phyloP scores from a whole-genome alignment of 2,329 filamentous ascomycete genomes.

The Apiospora malaysiana region DNA sequence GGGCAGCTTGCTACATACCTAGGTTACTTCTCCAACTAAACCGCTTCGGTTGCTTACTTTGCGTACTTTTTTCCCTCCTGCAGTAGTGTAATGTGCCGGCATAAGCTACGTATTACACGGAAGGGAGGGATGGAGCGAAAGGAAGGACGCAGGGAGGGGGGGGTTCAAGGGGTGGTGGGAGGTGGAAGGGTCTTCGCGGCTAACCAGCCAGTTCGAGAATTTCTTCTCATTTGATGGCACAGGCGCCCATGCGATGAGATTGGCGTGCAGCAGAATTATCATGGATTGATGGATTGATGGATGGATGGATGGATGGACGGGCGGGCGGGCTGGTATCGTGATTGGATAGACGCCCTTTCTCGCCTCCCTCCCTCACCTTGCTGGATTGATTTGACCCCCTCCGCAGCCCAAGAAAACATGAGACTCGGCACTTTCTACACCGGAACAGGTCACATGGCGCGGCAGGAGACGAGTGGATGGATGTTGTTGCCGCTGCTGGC shows the following conservation, averaged over 20 bases:
- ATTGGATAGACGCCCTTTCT: not conserved
- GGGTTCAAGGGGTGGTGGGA: not conserved
- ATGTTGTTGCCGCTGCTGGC: too few relatives aligned
- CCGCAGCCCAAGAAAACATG: too few relatives aligned
- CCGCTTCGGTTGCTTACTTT: not conserved
- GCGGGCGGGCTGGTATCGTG: not conserved
- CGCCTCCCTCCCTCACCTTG: not conserved
- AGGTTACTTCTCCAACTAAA: not conserved
- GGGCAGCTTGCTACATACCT: not conserved
- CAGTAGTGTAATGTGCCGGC: too few relatives aligned
- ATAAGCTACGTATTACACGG: too few relatives aligned
- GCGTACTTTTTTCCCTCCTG: not conserved
- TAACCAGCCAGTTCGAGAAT: not conserved
- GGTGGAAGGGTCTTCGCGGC: not conserved
- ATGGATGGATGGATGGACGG: not conserved
- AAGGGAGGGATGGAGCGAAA: too few relatives aligned
- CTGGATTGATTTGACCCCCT: too few relatives aligned
- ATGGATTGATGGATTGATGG: too few relatives aligned
- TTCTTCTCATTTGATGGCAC: not conserved
- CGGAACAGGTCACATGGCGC: not conserved
- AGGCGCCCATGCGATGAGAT: not conserved
- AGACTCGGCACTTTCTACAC: too few relatives aligned
- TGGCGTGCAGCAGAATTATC: too few relatives aligned
- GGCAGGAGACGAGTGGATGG: too few relatives aligned
- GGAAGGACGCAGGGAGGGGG: not conserved